Evolutionary conservation across 805 yeast genomes (phyloP).

Genomic region (Candida pseudofarinosa): DNA sequence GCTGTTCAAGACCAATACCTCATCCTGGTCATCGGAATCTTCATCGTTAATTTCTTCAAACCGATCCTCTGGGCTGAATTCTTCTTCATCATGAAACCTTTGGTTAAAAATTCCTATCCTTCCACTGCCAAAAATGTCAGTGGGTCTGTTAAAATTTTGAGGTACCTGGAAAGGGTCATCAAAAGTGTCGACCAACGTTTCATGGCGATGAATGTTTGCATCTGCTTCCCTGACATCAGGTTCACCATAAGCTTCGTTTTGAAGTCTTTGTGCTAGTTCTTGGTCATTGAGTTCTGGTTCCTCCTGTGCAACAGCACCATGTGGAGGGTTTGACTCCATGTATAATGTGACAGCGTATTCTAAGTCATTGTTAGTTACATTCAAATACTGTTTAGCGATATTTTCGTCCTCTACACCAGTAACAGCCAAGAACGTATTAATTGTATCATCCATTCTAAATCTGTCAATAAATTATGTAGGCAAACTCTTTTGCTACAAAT

Average conservation of each 20-base stretch:
- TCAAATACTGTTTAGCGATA: constrained; percentile 71
- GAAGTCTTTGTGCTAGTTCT: constrained; percentile 58
- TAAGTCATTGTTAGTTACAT: constrained; percentile 70
- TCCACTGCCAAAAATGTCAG: constrained; percentile 47
- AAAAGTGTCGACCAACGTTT: constrained; percentile 58
- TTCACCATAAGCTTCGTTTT: constrained; percentile 53
- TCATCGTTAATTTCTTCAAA: constrained; percentile 19
- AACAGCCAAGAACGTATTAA: constrained; percentile 77
- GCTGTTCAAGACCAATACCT: constrained; percentile 25
- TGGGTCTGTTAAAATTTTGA: constrained; percentile 15
- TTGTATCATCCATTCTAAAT: constrained; percentile 41
- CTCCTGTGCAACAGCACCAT: constrained; percentile 3
- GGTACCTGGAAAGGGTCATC: constrained; percentile 6
- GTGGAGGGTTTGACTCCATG: constrained; percentile 50
- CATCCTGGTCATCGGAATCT: constrained; percentile 29
- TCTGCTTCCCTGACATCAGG: constrained; percentile 50
- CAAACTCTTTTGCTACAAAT: not conserved
- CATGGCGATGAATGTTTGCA: constrained; percentile 74
- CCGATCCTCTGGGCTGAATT: constrained; percentile 15
- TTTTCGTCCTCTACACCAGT: constrained; percentile 69
- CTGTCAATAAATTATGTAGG: not conserved
- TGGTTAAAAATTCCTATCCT: constrained; percentile 60
- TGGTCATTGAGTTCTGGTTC: constrained; percentile 31
- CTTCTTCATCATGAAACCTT: constrained; percentile 33
- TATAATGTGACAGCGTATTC: constrained; percentile 82